These are phyloP conservation scores for Pichia eremophila DNA, from an alignment of 805 yeast genomes.

Conservation along the genomic window DNA sequence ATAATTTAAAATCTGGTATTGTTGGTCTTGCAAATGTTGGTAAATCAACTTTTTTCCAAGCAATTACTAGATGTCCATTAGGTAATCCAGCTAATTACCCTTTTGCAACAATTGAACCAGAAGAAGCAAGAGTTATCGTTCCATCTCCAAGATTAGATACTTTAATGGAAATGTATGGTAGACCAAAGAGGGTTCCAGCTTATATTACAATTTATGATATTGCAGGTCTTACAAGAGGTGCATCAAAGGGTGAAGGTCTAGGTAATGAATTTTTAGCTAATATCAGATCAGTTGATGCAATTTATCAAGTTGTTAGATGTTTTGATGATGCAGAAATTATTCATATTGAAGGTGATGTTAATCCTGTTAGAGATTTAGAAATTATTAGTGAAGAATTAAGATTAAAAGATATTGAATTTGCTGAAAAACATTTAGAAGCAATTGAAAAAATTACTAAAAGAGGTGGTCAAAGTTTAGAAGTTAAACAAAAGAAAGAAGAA, in stretches of 20 bases:
- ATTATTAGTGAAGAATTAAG: conserved; percentile 88
- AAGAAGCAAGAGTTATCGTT: conserved; percentile 92
- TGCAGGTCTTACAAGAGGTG: conserved; percentile 97
- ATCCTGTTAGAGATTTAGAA: conserved; percentile 90
- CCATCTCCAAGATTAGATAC: conserved; percentile 84
- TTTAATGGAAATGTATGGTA: conserved; percentile 63
- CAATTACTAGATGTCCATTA: conserved; percentile 82
- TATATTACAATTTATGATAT: conserved; percentile 89
- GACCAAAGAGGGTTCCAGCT: conserved; percentile 86
- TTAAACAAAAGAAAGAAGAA: conserved; percentile 55
- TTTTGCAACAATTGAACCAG: conserved; percentile 96
- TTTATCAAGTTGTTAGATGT: conserved; percentile 95
- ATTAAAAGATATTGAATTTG: conserved; percentile 93
- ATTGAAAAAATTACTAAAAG: conserved; percentile 48
- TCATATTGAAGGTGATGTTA: conserved; percentile 93
- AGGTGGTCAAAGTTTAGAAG: conserved; percentile 59
- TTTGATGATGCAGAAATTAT: conserved; percentile 97
- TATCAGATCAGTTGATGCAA: conserved; percentile 95
- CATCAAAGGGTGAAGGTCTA: conserved; percentile 92
- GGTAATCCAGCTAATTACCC: conserved; percentile 98
- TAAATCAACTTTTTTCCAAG: conserved; percentile 95
- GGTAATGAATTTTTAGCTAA: conserved; percentile 96
- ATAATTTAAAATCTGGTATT: conserved; percentile 57
- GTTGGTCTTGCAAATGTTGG: conserved; percentile 96
- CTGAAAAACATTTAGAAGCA: conserved; percentile 47